Evolutionary conservation across 441 rosid genomes (phyloP).

Genomic region (Jatropha podagrica): DNA sequence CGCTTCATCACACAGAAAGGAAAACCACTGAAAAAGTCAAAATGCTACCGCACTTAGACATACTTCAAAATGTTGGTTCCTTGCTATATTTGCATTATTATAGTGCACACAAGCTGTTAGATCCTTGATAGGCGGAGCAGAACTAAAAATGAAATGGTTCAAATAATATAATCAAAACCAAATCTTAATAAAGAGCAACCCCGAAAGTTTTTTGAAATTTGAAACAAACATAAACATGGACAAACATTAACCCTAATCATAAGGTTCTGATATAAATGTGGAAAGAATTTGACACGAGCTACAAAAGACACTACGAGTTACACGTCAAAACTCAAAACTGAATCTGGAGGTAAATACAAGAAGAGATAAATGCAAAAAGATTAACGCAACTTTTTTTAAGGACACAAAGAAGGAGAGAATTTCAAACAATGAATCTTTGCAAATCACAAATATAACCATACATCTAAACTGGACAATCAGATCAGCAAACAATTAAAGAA

Average conservation of each 20-base stretch:
- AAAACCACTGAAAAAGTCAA: no score
- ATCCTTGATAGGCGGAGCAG: background rate
- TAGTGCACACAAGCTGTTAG: background rate
- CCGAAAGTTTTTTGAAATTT: background rate
- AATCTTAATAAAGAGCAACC: background rate
- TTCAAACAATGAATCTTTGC: background rate
- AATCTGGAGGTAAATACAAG: background rate
- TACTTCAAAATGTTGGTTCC: background rate
- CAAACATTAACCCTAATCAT: background rate
- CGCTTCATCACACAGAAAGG: background rate
- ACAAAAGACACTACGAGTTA: background rate
- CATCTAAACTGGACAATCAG: constrained; percentile 2
- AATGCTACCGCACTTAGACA: background rate
- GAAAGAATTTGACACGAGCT: background rate
- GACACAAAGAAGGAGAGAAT: background rate
- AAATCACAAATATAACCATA: background rate
- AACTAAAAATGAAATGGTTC: background rate
- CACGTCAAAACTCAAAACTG: background rate
- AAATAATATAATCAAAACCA: background rate
- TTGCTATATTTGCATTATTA: background rate
- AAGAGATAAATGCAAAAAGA: background rate
- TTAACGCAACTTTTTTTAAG: background rate
- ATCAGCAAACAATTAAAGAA: background rate
- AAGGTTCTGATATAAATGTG: background rate
- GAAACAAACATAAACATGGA: background rate